phyloP scores from a whole-genome alignment of 2,329 filamentous ascomycete species.

The Aspergillus brasiliensis region DNA sequence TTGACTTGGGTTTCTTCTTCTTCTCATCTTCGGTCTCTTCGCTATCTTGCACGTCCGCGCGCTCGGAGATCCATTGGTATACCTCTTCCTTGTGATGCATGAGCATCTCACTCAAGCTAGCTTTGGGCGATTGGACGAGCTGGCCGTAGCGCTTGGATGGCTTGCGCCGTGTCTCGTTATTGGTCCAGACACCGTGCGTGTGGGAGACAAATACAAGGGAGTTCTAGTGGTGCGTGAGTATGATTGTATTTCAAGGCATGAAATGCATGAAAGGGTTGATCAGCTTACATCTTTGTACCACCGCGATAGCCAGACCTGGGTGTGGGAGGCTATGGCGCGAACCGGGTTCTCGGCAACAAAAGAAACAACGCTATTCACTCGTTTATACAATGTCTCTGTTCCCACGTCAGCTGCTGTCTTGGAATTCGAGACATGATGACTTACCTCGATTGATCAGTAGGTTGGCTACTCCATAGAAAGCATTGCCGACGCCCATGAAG shows the following conservation, averaged over 20 bases:
- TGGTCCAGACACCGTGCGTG: slow-evolving; percentile 74
- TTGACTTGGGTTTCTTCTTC: slow-evolving; percentile 16
- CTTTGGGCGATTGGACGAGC: slow-evolving; percentile 50
- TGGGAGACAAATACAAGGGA: slow-evolving; percentile 77
- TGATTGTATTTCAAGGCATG: not conserved
- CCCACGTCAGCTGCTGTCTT: slow-evolving; percentile 11
- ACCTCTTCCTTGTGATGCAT: slow-evolving; percentile 55
- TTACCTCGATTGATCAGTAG: slow-evolving; percentile 76
- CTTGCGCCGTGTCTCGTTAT: slow-evolving; percentile 60
- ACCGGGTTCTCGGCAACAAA: slow-evolving; percentile 77
- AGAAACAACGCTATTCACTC: slow-evolving; percentile 72
- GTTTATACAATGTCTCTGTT: slow-evolving; percentile 62
- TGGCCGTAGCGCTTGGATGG: slow-evolving; percentile 60
- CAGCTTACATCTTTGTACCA: slow-evolving; percentile 74
- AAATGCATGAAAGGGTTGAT: not conserved
- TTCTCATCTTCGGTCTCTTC: slow-evolving; percentile 32
- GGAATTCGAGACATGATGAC: slow-evolving; percentile 12
- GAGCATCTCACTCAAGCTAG: slow-evolving; percentile 60
- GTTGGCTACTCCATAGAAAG: slow-evolving; percentile 80
- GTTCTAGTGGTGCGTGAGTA: slow-evolving; percentile 46
- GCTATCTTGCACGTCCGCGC: slow-evolving; percentile 29
- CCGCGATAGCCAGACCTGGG: slow-evolving; percentile 65
- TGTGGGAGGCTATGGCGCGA: slow-evolving; percentile 76
- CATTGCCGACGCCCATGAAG: slow-evolving; percentile 85
- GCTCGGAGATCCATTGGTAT: slow-evolving; percentile 48